Percentiles rank a stretch among this genome's conserved stretches.
Conservation (phyloP, 1,284 basidiomycete genomes). For the Marasmius sp. region DNA sequence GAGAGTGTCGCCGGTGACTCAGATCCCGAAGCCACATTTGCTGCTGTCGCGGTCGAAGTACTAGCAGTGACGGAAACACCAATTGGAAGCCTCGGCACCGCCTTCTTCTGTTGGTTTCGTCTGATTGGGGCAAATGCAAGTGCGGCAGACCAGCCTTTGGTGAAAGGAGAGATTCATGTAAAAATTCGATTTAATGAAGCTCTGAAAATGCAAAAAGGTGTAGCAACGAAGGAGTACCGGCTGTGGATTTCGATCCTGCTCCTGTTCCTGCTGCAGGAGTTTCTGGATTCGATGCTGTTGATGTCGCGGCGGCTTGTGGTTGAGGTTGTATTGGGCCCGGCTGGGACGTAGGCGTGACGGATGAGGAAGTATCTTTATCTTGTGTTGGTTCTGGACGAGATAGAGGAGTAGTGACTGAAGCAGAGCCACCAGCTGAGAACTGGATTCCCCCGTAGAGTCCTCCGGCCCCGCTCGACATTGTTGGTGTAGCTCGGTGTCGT, state of each 20-base stretch:
- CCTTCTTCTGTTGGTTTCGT: slow-evolving; percentile 49
- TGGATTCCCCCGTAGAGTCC: slow-evolving; percentile 82
- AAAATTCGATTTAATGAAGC: slow-evolving; percentile 32
- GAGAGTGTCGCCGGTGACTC: slow-evolving; percentile 39
- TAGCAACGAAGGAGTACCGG: slow-evolving; percentile 64
- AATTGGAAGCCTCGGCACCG: slow-evolving; percentile 54
- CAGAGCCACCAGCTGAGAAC: slow-evolving; percentile 58
- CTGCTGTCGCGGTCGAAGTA: slow-evolving; percentile 20
- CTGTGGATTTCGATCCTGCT: slow-evolving; percentile 66
- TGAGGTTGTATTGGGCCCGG: neutral
- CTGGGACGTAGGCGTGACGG: slow-evolving; percentile 23
- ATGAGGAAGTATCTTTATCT: slow-evolving; percentile 19
- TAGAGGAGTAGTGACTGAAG: slow-evolving; percentile 24
- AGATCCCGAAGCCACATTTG: neutral
- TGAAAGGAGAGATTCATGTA: slow-evolving; percentile 18
- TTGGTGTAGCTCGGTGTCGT: slow-evolving; percentile 18
- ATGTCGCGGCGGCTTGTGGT: neutral
- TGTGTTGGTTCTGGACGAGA: slow-evolving; percentile 16
- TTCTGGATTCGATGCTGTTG: slow-evolving; percentile 15
- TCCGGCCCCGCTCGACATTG: slow-evolving; percentile 73
- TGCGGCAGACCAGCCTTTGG: slow-evolving; percentile 80
- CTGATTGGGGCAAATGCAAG: slow-evolving; percentile 82
- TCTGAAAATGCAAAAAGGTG: slow-evolving; percentile 33
- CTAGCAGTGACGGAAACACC: slow-evolving; percentile 51
- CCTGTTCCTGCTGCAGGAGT: slow-evolving; percentile 32